Conservation (phyloP, 1,139 yeast species). For the Arxiozyma bovina region DNA sequence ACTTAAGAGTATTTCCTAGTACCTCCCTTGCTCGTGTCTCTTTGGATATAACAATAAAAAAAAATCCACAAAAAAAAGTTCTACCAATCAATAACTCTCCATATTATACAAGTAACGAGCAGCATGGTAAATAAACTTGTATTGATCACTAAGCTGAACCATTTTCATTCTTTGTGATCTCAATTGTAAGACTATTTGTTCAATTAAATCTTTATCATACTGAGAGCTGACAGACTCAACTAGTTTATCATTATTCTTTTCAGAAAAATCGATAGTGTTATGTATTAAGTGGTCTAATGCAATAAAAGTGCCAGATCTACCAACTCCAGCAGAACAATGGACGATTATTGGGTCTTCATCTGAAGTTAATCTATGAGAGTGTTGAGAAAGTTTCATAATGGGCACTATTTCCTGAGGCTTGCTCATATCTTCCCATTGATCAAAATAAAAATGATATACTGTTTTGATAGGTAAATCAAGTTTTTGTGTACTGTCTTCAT, state of each 20-base stretch:
- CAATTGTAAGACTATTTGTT: constrained; percentile 28
- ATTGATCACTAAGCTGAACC: constrained; percentile 32
- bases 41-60: background rate
- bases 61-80: too few relatives aligned
- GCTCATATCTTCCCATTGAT: constrained; percentile 41
- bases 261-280: constrained; percentile 25
- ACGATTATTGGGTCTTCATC: constrained; percentile 37
- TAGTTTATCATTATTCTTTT: background rate
- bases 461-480: constrained; percentile 22
- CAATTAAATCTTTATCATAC: constrained; percentile 27
- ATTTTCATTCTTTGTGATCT: constrained; percentile 30
- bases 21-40: background rate
- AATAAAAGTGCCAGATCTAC: constrained; percentile 67
- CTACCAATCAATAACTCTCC: background rate
- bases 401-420: constrained; percentile 35
- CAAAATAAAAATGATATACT: constrained; percentile 37
- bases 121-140: constrained; percentile 28
- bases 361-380: constrained; percentile 26
- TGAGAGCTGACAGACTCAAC: constrained; percentile 6
- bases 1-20: background rate
- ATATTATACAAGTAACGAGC: constrained; percentile 12
- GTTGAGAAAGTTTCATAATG: constrained; percentile 23
- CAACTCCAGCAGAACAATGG: constrained; percentile 79
- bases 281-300: constrained; percentile 50
- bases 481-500: background rate